phyloP scores from a whole-genome alignment of 306 rosid genomes.

The Dalbergia cochinchinensis region DNA sequence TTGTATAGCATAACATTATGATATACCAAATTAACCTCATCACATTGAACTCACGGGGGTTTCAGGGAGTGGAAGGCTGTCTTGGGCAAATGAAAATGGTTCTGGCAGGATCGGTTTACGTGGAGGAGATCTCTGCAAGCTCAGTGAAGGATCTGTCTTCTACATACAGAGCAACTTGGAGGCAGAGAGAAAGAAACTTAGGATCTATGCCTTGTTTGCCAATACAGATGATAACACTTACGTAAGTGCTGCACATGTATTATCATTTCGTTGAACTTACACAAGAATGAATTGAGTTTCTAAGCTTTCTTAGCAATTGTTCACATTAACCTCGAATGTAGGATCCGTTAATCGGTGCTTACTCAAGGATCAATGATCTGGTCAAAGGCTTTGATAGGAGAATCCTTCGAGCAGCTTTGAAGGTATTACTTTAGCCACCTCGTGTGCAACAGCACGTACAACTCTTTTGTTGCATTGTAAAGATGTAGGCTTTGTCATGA shows the following conservation, averaged over 20 bases:
- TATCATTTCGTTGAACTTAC: background rate
- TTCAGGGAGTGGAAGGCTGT: conserved; percentile 81
- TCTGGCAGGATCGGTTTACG: conserved; percentile 51
- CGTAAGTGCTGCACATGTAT: conserved; percentile 51
- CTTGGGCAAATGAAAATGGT: conserved; percentile 55
- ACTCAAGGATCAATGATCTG: conserved; percentile 70
- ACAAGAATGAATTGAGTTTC: conserved; percentile 5
- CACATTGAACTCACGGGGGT: background rate
- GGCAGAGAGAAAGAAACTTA: conserved; percentile 66
- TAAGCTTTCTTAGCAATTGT: conserved; percentile 28
- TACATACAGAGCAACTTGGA: conserved; percentile 70
- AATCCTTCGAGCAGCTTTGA: conserved; percentile 73
- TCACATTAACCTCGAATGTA: conserved; percentile 46
- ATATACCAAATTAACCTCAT: background rate
- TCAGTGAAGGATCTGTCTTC: conserved; percentile 73
- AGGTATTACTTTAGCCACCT: conserved; percentile 48
- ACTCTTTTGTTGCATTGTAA: background rate
- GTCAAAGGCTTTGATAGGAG: conserved; percentile 72
- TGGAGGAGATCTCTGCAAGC: conserved; percentile 72
- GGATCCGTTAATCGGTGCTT: conserved; percentile 77
- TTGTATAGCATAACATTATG: background rate
- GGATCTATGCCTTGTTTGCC: conserved; percentile 75
- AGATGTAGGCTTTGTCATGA: background rate
- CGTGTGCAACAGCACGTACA: too few relatives aligned
- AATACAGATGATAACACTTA: conserved; percentile 55